phyloP scores from a whole-genome alignment of 2,329 filamentous ascomycete species.

The Verticillium zaregamsianum region DNA sequence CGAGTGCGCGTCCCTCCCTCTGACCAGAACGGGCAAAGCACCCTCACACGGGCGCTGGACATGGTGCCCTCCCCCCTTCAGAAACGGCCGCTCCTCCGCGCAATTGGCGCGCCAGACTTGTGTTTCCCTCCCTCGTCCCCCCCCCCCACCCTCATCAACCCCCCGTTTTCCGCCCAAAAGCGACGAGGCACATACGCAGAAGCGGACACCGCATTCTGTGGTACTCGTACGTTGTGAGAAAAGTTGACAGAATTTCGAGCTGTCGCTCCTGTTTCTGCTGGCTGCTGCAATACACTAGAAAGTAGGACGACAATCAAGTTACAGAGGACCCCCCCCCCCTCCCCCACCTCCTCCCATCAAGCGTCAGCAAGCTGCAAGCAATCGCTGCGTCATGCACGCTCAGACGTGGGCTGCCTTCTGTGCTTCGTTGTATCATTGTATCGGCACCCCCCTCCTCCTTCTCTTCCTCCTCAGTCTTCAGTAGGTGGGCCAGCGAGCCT shows the following conservation, averaged over 20 bases:
- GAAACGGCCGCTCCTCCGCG: background rate
- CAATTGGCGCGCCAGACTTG: background rate
- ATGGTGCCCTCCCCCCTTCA: background rate
- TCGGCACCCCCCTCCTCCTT: constrained; percentile 4
- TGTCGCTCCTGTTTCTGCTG: background rate
- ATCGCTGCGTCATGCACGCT: constrained; percentile 14
- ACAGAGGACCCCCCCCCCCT: background rate
- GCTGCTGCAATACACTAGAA: background rate
- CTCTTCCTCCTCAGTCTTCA: background rate
- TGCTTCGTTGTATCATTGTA: constrained; percentile 1
- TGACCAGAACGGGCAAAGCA: background rate
- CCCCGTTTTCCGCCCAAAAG: too few species aligned
- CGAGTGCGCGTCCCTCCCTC: background rate
- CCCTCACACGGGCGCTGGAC: background rate
- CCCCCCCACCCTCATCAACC: background rate
- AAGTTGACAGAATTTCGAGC: too few species aligned
- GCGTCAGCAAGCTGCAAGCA: constrained; percentile 6
- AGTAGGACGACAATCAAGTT: background rate
- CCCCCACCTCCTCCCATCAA: background rate
- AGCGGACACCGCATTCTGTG: background rate
- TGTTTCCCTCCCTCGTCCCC: too few species aligned
- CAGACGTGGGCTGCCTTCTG: constrained; percentile 9
- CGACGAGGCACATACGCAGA: too few species aligned
- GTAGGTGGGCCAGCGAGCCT: background rate
- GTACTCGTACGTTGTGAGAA: background rate